Evolutionary conservation across 768 basidiomycete genomes (phyloP).

Genomic region (Lactifluus echinatus): DNA sequence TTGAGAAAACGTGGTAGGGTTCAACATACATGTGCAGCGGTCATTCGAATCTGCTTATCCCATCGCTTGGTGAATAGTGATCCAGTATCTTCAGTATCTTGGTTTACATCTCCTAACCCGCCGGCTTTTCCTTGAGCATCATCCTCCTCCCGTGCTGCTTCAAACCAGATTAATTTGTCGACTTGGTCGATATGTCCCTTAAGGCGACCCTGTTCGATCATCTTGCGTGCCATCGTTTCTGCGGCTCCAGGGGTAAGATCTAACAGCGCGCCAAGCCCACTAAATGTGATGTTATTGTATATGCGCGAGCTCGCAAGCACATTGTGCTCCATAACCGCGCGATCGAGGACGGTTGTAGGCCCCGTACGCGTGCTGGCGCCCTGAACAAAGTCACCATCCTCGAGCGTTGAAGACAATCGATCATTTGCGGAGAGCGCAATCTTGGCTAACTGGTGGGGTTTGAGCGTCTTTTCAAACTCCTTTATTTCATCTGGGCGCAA

Average conservation of each 20-base stretch:
- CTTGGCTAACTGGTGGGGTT: constrained; percentile 91
- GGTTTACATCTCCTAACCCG: constrained; percentile 80
- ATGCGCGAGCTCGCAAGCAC: constrained; percentile 93
- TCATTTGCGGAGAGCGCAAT: constrained; percentile 81
- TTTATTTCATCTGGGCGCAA: constrained; percentile 83
- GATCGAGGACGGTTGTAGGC: constrained; percentile 90
- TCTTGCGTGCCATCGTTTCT: constrained; percentile 94
- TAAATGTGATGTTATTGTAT: constrained; percentile 95
- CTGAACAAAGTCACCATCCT: constrained; percentile 48
- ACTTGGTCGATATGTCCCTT: constrained; percentile 95
- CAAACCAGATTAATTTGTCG: constrained; percentile 89
- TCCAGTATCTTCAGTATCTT: constrained; percentile 80
- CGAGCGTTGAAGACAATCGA: constrained; percentile 58
- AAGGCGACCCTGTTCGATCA: constrained; percentile 96
- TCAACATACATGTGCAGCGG: constrained; percentile 68
- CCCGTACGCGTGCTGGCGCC: constrained; percentile 70
- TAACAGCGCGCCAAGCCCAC: constrained; percentile 83
- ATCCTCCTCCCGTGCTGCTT: constrained; percentile 77
- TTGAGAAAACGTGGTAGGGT: constrained; percentile 1
- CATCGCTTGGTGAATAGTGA: constrained; percentile 89
- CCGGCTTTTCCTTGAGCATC: constrained; percentile 92
- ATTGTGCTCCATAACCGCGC: constrained; percentile 99
- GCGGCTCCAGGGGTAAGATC: constrained; percentile 88
- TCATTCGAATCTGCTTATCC: constrained; percentile 89
- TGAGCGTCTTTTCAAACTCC: constrained; percentile 79